phyloP scores from a whole-genome alignment of 805 yeast species.

The Nakazawaea siamensis region DNA sequence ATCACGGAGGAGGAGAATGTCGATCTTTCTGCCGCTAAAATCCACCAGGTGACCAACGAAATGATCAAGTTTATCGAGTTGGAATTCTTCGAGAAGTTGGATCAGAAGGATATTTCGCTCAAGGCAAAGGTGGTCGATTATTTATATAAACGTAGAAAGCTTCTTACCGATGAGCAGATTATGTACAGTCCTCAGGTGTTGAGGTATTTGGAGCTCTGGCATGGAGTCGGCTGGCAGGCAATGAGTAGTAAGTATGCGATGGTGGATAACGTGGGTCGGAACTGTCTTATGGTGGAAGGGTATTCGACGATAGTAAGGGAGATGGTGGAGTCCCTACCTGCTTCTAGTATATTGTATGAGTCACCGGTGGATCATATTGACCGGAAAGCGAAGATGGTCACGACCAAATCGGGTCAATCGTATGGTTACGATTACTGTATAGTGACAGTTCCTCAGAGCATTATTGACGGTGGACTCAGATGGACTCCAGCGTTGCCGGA shows the following conservation, averaged over 20 bases:
- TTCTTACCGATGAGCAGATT: slow-evolving; percentile 45
- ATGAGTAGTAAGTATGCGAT: slow-evolving; percentile 63
- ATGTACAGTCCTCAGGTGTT: slow-evolving; percentile 41
- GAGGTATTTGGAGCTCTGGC: slow-evolving; percentile 69
- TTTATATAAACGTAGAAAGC: slow-evolving; percentile 32
- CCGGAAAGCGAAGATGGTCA: slow-evolving; percentile 20
- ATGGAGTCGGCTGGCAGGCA: slow-evolving; percentile 60
- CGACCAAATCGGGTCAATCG: slow-evolving; percentile 23
- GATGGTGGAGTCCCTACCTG: slow-evolving; percentile 30
- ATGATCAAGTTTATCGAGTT: slow-evolving; percentile 51
- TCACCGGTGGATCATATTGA: slow-evolving; percentile 33
- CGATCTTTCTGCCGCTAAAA: slow-evolving; percentile 11
- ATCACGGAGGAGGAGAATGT: slow-evolving; percentile 14
- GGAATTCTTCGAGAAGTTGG: slow-evolving; percentile 41
- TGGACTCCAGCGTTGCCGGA: slow-evolving; percentile 53
- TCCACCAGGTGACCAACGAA: slow-evolving; percentile 44
- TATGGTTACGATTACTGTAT: slow-evolving; percentile 47
- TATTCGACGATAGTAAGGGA: slow-evolving; percentile 45
- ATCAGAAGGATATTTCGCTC: slow-evolving; percentile 42
- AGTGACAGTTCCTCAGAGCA: slow-evolving; percentile 74
- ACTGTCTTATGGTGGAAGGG: slow-evolving; percentile 59
- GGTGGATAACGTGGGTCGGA: slow-evolving; percentile 72
- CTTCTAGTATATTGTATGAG: slow-evolving; percentile 27
- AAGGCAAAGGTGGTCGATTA: slow-evolving; percentile 38
- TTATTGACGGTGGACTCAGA: slow-evolving; percentile 42